Percentiles rank a stretch among this genome's conserved stretches.
phyloP scores from a whole-genome alignment of 179 eudicot species.

The Pouteria campechiana region DNA sequence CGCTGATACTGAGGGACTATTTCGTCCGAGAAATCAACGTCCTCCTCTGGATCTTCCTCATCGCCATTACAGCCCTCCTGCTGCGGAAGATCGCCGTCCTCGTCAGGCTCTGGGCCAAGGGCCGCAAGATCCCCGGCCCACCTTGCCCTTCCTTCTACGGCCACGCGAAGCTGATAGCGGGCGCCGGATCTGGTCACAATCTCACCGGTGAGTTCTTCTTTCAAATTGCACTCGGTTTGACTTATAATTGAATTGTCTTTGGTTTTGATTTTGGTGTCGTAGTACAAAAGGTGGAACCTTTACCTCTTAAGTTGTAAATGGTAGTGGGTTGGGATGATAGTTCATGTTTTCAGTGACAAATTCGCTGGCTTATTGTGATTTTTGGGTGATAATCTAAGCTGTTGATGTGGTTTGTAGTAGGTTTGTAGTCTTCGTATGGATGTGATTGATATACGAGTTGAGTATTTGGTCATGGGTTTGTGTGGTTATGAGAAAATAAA shows the following conservation, averaged over 20 bases:
- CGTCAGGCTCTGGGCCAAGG: constrained; percentile 27
- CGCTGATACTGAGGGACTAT: constrained; percentile 17
- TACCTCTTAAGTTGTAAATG: no score
- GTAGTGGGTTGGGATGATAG: no score
- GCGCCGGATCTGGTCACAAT: constrained; percentile 6
- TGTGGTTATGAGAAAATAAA: no score
- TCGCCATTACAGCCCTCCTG: constrained; percentile 24
- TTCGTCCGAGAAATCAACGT: constrained; percentile 25
- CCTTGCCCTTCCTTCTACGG: constrained; percentile 39
- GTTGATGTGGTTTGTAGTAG: no score
- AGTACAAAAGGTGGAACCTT: no score
- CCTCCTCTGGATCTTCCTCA: constrained; percentile 35
- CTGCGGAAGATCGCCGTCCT: constrained; percentile 11
- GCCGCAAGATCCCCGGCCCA: constrained; percentile 34
- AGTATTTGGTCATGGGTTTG: no score
- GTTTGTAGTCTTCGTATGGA: no score
- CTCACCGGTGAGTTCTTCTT: constrained; percentile 21
- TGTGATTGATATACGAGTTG: no score
- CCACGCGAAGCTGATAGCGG: constrained; percentile 21
- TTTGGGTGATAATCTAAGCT: background rate
- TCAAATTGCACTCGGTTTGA: no score
- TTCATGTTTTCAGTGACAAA: no score
- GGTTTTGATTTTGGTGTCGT: background rate
- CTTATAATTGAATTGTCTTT: no score
- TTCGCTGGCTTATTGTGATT: background rate